Percentiles rank a stretch among this genome's conserved stretches.
These are phyloP conservation scores for Acacia pycnantha DNA, from an alignment of 331 rosid species.

Conservation along the genomic window DNA sequence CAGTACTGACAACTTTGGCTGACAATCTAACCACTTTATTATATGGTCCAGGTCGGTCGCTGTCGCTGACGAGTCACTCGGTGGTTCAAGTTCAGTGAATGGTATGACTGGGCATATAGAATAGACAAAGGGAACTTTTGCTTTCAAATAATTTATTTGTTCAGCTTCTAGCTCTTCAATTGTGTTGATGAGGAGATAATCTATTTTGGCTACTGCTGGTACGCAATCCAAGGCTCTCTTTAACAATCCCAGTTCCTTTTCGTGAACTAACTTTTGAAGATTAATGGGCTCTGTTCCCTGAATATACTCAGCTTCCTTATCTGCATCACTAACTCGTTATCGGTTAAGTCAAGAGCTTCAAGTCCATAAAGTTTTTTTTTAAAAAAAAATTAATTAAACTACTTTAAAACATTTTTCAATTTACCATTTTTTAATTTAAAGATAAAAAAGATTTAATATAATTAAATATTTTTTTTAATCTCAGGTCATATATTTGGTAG, in stretches of 20 bases:
- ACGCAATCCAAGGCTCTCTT: conserved; percentile 47
- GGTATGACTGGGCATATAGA: conserved; percentile 64
- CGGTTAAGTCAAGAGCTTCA: neutral
- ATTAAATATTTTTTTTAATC: no score
- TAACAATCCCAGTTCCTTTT: conserved; percentile 29
- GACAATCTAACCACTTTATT: conserved; percentile 44
- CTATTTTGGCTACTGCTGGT: conserved; percentile 41
- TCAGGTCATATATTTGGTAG: no score
- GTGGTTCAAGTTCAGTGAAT: conserved; percentile 27
- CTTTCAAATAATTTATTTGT: conserved; percentile 39
- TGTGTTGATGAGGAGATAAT: conserved; percentile 48
- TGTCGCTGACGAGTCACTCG: neutral
- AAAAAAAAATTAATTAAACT: no score
- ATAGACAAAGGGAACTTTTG: conserved; percentile 39
- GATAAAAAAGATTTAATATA: no score
- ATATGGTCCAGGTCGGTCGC: conserved; percentile 22
- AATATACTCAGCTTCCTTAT: conserved; percentile 28
- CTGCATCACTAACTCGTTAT: conserved; percentile 4
- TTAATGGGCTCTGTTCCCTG: conserved; percentile 42
- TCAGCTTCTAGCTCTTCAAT: conserved; percentile 57
- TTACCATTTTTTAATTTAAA: no score
- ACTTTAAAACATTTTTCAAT: no score
- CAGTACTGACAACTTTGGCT: conserved; percentile 42
- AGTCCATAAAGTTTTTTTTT: neutral
- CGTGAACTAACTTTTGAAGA: conserved; percentile 37